Percentiles rank a stretch among this genome's conserved stretches.
Conservation (phyloP, 305 asterid genomes). For the Fraxinus floribunda region DNA sequence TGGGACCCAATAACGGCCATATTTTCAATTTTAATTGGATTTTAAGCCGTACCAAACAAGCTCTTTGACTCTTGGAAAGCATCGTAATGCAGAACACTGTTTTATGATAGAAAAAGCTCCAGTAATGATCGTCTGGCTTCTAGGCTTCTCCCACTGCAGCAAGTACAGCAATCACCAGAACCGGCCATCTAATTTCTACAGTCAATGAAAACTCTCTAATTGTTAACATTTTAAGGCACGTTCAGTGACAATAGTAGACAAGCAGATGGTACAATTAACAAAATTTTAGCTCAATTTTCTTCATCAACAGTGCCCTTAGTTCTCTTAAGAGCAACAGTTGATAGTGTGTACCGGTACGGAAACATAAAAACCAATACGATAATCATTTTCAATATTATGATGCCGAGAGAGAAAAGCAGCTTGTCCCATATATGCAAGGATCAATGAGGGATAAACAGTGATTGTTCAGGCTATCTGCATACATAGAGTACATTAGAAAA, state of each 20-base stretch:
- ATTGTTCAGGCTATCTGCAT: slow-evolving; percentile 19
- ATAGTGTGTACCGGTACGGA: slow-evolving; percentile 77
- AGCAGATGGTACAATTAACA: neutral
- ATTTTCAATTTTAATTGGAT: too few species aligned
- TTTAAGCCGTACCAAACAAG: too few species aligned
- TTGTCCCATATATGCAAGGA: slow-evolving; percentile 95
- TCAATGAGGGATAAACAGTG: slow-evolving; percentile 17
- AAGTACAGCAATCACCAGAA: slow-evolving; percentile 80
- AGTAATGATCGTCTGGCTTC: slow-evolving; percentile 91
- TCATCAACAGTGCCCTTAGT: neutral
- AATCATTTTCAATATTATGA: slow-evolving; percentile 49
- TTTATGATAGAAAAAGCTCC: slow-evolving; percentile 91
- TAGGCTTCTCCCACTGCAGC: slow-evolving; percentile 72
- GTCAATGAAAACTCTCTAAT: slow-evolving; percentile 2
- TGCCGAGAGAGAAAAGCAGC: slow-evolving; percentile 86
- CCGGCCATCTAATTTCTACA: slow-evolving; percentile 75
- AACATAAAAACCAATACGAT: slow-evolving; percentile 69
- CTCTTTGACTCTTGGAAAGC: slow-evolving; percentile 76
- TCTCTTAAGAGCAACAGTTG: neutral
- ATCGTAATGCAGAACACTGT: slow-evolving; percentile 85
- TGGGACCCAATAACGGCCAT: too few species aligned
- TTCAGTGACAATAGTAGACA: neutral
- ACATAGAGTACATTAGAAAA: neutral
- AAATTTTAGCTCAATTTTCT: neutral
- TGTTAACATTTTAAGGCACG: neutral